phyloP scores from a whole-genome alignment of 148 eudicot species.

The Chenopodium quinoa region DNA sequence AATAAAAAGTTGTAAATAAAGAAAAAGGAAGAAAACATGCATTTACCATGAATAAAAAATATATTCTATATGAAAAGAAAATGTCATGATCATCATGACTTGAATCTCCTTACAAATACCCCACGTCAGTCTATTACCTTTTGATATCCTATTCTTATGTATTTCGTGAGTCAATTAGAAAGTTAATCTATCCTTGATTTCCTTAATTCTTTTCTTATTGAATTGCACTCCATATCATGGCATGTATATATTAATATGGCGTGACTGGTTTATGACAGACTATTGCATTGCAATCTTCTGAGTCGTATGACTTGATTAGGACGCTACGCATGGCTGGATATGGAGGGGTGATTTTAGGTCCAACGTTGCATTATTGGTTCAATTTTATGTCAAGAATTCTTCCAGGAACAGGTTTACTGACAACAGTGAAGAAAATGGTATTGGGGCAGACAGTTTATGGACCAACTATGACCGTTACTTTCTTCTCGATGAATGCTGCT shows the following conservation, averaged over 20 bases:
- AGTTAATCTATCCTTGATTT: neutral
- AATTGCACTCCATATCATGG: neutral
- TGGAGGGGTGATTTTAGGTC: slow-evolving; percentile 78
- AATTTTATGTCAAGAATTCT: slow-evolving; percentile 59
- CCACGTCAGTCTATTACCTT: too few species aligned
- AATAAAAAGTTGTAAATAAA: too few species aligned
- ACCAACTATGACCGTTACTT: slow-evolving; percentile 69
- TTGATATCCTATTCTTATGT: too few species aligned
- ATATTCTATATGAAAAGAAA: too few species aligned
- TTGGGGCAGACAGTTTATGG: slow-evolving; percentile 79
- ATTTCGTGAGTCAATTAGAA: neutral
- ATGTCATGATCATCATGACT: too few species aligned
- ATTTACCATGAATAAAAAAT: too few species aligned
- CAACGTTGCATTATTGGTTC: slow-evolving; percentile 90
- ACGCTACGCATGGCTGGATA: slow-evolving; percentile 87
- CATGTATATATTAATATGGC: neutral
- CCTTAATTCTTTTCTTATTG: too few species aligned
- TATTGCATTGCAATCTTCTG: slow-evolving; percentile 45
- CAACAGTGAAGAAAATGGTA: slow-evolving; percentile 75
- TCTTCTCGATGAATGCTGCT: slow-evolving; percentile 85
- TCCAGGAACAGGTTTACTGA: slow-evolving; percentile 65
- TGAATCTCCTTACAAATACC: too few species aligned
- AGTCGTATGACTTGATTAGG: slow-evolving; percentile 61
- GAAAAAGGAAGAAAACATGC: too few species aligned
- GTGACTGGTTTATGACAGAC: slow-evolving; percentile 41